Base-by-base conservation (phyloP, 2,329 filamentous ascomycete genomes). In the Ophiostoma montium region DNA sequence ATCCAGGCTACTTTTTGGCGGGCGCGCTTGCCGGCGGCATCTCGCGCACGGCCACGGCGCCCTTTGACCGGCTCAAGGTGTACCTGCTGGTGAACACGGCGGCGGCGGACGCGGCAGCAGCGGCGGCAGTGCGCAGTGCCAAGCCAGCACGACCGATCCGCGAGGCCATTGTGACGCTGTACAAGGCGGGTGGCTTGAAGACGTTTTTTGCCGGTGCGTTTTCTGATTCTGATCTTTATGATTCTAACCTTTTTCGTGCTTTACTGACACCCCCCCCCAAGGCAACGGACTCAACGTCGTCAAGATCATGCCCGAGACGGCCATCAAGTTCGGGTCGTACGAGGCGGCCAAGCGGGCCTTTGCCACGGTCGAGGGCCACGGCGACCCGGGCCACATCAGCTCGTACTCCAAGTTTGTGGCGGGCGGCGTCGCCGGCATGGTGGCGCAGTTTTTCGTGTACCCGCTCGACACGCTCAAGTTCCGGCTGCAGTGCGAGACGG, bases 291-390 rank as follows among this genome's bases (percentile, higher is more conserved):
- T 98, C 57, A 98, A 98, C 58, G 88, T 98, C 3, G 66, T 95
- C 60, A 98, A 98, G 65, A 92, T 98, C 53, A 95, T 96, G 87
- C 92, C 92, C 0, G 92, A 98, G 68, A 95, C 90, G 27, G 90
- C 92, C 23, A 95, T 98, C 62, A 94, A 95, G 66, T 98, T 98
- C 63, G 92, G 92, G 52, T 90, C 89, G 18, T 98, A 95, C 61
- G 92, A 98, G 76, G 88, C 87, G 47, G 84, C 88, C 9, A 98
- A 96, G 70, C 81, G 87, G 54, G 78, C 83, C 4, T 78, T 96
- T 53, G 87, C 90, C 45, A 80, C 78, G 52, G 66, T 95, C 46
- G 92, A 96, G 71, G 92, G 92, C 7, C 88, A 95, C 59, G 75
- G 81, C 54, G 86, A 96, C 62, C 75, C 87, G 1, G 80, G 78